Evolutionary conservation across 345 rosid species (phyloP), one percentile per base, ranked within the genome.

Genomic region (Lenwebbia sp.): DNA sequence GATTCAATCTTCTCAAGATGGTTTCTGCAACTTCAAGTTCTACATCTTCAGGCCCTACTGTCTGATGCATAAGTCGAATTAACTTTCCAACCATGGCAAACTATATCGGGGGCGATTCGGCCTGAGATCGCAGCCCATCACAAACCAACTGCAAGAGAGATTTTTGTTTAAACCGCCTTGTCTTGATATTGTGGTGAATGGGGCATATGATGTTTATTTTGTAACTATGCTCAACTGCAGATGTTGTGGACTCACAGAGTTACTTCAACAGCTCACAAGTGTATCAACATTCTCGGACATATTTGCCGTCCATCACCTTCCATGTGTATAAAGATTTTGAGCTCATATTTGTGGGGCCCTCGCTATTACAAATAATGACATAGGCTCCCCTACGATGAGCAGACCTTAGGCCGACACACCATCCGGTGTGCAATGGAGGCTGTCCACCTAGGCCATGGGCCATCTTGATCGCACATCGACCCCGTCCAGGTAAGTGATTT

Each of bases 321-420:
- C n/a, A n/a, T n/a, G n/a, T n/a, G n/a, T n/a, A n/a, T n/a, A n/a
- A n/a, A n/a, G n/a, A n/a, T n/a, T n/a, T n/a, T n/a, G n/a, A n/a
- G n/a, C n/a, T n/a, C n/a, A n/a, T n/a, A n/a, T n/a, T n/a, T n/a
- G n/a, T n/a, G n/a, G n/a, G n/a, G n/a, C n/a, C n/a, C n/a, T n/a
- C n/a, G n/a, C n/a, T n/a, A n/a, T n/a, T n/a, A n/a, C n/a, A n/a
- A n/a, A n/a, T 13, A 12, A 58, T 58, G 65, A 58, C 9, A 13
- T 57, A 13, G 33, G 90, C 93, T 92, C 95, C 90, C 84, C 92
- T 88, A 37, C 88, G 10, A 44, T 82, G 88, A 14, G 86, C 54
- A 83, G 88, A 88, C 91, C 84, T 85, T 88, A 83, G 84, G 51
- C 14, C 1, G 52, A 40, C 75, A 62, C 11, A n/a, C n/a, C n/a